Evolutionary conservation across 2,329 filamentous ascomycete species (phyloP), one percentile per base, ranked within the genome.

Genomic region (Hypocrella siamensis): DNA sequence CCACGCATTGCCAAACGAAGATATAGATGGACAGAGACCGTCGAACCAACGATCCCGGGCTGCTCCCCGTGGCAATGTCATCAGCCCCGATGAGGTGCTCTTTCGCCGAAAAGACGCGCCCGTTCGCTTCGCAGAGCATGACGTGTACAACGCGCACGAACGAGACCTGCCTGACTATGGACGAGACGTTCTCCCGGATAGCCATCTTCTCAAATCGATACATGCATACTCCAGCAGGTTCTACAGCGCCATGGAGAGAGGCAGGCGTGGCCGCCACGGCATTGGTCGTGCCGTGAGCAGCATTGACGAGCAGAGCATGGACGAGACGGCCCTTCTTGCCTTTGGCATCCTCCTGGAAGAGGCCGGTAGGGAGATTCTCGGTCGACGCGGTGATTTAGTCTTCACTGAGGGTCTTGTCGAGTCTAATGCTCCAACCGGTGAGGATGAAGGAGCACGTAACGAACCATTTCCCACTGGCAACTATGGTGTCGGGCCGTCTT

Each of bases 331-430:
- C 4, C 60, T 88, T 35, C 56, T 88, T 33, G 79, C 80, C 1
- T 62, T 88, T 44, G 79, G 80, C 2, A 72, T 88, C 30, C 52
- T 88, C 35, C 56, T 86, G 26, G 80, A 88, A 53, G 81, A 88
- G 52, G 67, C 70, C 3, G 63, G 68, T 12, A 60, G 63, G 26
- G 68, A 75, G 29, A 50, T 62, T 5, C 54, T 86, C 15, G 79
- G 78, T 4, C 57, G 62, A 33, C 67, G 61, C 10, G 81, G 80
- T 16, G 75, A 84, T 51, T 50, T 83, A 30, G 76, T 79, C 2
- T 79, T 88, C 45, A 72, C 76, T 0, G 79, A 85, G 15, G 25
- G 10, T 48, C 66, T 12, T 22, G 21, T 22, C 21, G 12, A 22
- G 12, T 22, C 21, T 22, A 22, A 8, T 22, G 21, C 21, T 22